Evolutionary conservation across 2,329 filamentous ascomycete species (phyloP), one percentile per base, ranked within the genome.

Genomic region (Colletotrichum sidae): DNA sequence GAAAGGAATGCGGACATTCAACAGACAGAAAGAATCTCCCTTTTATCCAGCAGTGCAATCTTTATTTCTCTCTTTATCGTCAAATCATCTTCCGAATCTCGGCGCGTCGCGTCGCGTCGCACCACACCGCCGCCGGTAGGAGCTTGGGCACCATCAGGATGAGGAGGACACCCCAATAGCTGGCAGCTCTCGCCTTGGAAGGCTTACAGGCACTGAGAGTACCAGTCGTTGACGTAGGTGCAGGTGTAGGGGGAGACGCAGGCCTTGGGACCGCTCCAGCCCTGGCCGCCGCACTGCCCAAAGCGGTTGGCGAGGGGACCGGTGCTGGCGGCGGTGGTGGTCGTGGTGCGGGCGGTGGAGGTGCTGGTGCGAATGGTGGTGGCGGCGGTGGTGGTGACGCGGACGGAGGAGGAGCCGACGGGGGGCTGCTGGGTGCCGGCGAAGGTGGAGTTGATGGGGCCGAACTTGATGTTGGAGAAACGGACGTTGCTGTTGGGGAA

Each of bases 381-480:
- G 44, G 49, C 58, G 67, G 66, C 58, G 53, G 41, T 54, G 58
- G 69, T 59, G 39, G 49, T 50, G 58, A 54, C 55, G 49, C 54
- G 65, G 60, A 37, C 60, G 53, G 47, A 39, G 66, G 69, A 42
- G 12, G 57, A 41, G 39, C 35, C 33, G 54, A n/a, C 12, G 55
- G 6, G 49, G 55, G 41, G 50, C 53, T 59, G 46, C 12, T 44
- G 17, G 69, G n/a, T 17, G 59, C 57, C 65, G 60, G 50, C 65
- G 69, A 80, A 86, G 70, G 86, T 88, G 50, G 82, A 84, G 72
- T 81, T 81, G 72, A 88, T 83, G 64, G 84, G 80, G 37, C 76
- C 86, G 72, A 86, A 82, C 77, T 88, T 88, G 69, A 85, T 88
- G 79, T 67, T 68, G 69, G 84, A 87, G 79, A 81, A 89, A 68